Base-by-base conservation (phyloP, 225 moss, liverwort and hornwort genomes). In the Polytrichum commune region DNA sequence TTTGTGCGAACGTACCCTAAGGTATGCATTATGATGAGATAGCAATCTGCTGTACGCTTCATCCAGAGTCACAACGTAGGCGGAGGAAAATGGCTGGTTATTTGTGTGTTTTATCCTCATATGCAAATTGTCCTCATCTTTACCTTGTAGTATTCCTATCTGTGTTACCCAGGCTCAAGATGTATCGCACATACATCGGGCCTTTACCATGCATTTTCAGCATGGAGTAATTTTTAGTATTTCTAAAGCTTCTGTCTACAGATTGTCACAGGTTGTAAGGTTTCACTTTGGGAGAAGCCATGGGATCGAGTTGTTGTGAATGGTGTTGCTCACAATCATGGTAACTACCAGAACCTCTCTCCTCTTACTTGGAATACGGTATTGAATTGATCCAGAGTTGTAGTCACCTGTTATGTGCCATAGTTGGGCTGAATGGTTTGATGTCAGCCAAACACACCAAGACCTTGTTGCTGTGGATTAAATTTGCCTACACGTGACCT, bases 281-380 rank as follows among this genome's bases (percentile, higher is more conserved):
- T 95, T 22, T 29, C 53, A 16, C 65, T 99, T 13, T 73, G 33
- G 38, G 91, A 95, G 66, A 99, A 90, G 80, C 95, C 89, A 20
- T 95, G 98, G 98, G 93, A 99, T 79, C 89, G 98, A 76, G 90
- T 89, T 28, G 67, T 64, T 20, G 75, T 91, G 32, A 68, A 83
- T 63, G 90, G 91, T 33, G 72, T 65, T 73, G 82, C 88, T 64
- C 95, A 99, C 74, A 74, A 99, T 56, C 98, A 99, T 62, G 98
- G 98, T 99, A 74, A 55, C 68, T 20, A 20, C 56, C 68, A 4
- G 24, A 61, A 25, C 4, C 67, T 24, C 3, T 46, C 10, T 16
- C 46, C 46, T 46, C 46, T 35, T 6, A 32, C 32, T 35, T 46
- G 13, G 3, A 46, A 46, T 46, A 46, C 1, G 46, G 46, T 16